phyloP scores from a whole-genome alignment of 140 eudicot species.

The Ambrosia hybrid region DNA sequence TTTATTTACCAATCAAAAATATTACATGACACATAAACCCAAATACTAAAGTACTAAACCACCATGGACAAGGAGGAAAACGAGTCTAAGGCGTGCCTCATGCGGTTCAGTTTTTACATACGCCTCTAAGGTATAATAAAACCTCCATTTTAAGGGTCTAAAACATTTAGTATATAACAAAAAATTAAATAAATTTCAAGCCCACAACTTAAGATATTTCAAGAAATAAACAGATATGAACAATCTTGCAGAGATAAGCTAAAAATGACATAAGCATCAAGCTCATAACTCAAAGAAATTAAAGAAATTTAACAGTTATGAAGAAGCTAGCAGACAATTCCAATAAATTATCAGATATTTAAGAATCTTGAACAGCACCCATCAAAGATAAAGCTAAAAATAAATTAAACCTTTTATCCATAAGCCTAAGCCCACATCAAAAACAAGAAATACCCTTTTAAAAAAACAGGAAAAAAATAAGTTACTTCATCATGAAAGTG shows the following conservation, averaged over 20 bases:
- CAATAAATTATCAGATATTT: background rate
- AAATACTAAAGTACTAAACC: background rate
- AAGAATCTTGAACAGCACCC: background rate
- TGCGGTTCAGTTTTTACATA: too few species aligned
- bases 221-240: slow-evolving; percentile 18
- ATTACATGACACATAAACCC: background rate
- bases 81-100: too few species aligned
- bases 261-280: background rate
- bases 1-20: background rate
- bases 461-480: background rate
- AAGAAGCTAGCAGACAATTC: background rate
- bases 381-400: slow-evolving; percentile 1
- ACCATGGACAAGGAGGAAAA: background rate
- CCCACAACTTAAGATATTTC: background rate
- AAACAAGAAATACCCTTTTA: too few species aligned
- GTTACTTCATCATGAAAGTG: slow-evolving; percentile 80
- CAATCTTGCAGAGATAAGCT: slow-evolving; percentile 7
- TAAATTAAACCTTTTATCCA: background rate
- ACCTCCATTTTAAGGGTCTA: background rate
- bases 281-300: background rate
- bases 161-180: background rate
- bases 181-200: background rate
- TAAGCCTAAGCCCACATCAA: background rate
- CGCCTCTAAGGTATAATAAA: background rate
- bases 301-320: slow-evolving; percentile 2